phyloP scores from a whole-genome alignment of 129 eudicot genomes.

The Flaveria bidentis region DNA sequence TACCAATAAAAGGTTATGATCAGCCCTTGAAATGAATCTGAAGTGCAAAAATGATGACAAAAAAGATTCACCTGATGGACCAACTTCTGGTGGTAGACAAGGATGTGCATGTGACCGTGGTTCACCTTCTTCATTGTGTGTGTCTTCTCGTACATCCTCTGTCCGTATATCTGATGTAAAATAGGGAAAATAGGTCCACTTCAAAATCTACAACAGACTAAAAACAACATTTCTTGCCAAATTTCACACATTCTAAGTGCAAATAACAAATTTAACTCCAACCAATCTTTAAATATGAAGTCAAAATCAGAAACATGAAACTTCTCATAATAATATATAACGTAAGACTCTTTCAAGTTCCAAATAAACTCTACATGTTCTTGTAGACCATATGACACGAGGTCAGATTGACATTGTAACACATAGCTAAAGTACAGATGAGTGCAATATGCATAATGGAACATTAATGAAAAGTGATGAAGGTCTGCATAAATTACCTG shows the following conservation, averaged over 20 bases:
- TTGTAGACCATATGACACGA: neutral
- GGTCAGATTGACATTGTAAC: neutral
- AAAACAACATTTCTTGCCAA: neutral
- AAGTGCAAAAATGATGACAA: neutral
- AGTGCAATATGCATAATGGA: constrained; percentile 3
- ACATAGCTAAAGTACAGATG: neutral
- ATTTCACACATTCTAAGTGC: neutral
- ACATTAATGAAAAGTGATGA: neutral
- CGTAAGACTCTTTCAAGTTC: neutral
- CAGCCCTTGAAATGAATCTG: constrained; percentile 12
- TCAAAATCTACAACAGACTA: neutral
- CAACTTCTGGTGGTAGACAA: constrained; percentile 11
- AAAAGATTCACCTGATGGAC: constrained; percentile 32
- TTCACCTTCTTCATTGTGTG: constrained; percentile 48
- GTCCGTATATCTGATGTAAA: constrained; percentile 30
- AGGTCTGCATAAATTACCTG: constrained; percentile 21
- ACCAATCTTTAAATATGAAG: constrained; percentile 10
- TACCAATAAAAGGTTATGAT: neutral
- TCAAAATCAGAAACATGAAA: neutral
- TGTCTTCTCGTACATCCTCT: constrained; percentile 33
- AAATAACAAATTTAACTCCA: neutral
- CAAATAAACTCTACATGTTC: neutral
- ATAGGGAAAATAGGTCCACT: neutral
- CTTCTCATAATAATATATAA: neutral
- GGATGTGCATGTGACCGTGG: constrained; percentile 37